These are phyloP conservation scores for Phytopythium boreale DNA, from an alignment of 352 stramenopile species.

Conservation along the genomic window DNA sequence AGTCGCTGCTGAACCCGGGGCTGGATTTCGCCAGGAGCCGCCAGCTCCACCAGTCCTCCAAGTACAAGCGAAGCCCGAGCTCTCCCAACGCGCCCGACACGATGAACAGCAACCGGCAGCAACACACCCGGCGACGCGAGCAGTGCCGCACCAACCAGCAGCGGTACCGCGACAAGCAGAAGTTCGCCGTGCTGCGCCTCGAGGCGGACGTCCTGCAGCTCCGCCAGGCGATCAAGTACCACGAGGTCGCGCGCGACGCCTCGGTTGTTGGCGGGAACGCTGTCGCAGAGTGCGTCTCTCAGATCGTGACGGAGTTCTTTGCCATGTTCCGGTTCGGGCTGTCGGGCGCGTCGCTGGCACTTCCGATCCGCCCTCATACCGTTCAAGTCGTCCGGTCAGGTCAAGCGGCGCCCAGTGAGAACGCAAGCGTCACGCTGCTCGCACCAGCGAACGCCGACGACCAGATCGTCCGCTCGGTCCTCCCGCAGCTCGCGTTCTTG, in stretches of 20 bases:
- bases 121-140: constrained; percentile 7
- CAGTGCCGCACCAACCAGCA: constrained; percentile 44
- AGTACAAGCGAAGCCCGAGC: neutral
- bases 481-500: constrained; percentile 22
- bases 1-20: neutral
- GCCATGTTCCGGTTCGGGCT: constrained; percentile 2
- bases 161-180: constrained; percentile 39
- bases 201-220: constrained; percentile 23
- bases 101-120: neutral
- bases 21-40: neutral
- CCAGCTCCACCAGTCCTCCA: neutral
- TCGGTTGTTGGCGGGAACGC: neutral
- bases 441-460: neutral
- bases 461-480: neutral
- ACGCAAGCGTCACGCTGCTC: neutral
- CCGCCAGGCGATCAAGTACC: constrained; percentile 14
- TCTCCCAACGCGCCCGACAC: neutral
- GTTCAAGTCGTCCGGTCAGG: neutral
- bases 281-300: neutral
- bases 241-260: constrained; percentile 6
- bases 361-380: neutral
- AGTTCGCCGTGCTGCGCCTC: constrained; percentile 11
- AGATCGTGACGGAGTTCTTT: neutral
- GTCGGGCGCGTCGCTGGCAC: neutral
- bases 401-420: neutral